phyloP scores from a whole-genome alignment of 1,284 basidiomycete genomes.

The Cutaneotrichosporon cavernicola region DNA sequence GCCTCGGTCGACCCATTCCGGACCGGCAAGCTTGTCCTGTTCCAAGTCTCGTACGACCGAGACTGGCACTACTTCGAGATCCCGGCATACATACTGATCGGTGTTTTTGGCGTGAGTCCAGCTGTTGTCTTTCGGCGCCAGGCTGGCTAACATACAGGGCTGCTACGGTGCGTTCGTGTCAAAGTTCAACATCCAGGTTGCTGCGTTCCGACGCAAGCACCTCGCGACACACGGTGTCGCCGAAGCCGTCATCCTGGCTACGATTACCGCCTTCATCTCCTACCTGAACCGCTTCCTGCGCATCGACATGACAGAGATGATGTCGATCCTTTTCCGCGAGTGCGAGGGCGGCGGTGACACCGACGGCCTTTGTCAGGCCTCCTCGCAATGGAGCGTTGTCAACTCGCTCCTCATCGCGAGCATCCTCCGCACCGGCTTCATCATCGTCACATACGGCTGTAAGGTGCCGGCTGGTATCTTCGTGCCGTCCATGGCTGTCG shows the following conservation, averaged over 20 bases:
- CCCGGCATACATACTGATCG: slow-evolving; percentile 88
- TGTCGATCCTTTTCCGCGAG: slow-evolving; percentile 94
- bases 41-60: slow-evolving; percentile 95
- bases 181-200: slow-evolving; percentile 94
- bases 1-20: slow-evolving; percentile 98
- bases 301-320: slow-evolving; percentile 97
- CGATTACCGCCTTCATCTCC: slow-evolving; percentile 83
- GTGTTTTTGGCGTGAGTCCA: slow-evolving; percentile 81
- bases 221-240: slow-evolving; percentile 77
- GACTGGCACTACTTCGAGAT: slow-evolving; percentile 99
- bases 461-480: slow-evolving; percentile 98
- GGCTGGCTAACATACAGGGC: slow-evolving; percentile 60
- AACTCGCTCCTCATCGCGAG: slow-evolving; percentile 91
- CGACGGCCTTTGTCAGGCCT: slow-evolving; percentile 90
- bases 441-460: slow-evolving; percentile 90
- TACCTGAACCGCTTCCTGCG: slow-evolving; percentile 94
- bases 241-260: slow-evolving; percentile 84
- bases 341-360: slow-evolving; percentile 93
- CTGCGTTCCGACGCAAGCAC: slow-evolving; percentile 87
- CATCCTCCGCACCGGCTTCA: slow-evolving; percentile 77
- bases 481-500: slow-evolving; percentile 95
- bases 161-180: slow-evolving; percentile 95
- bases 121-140: background rate
- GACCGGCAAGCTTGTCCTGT: slow-evolving; percentile 95
- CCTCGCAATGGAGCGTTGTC: slow-evolving; percentile 90